Evolutionary conservation across 371 early-diverging fungal genomes (phyloP), one percentile per base, ranked within the genome.

Genomic region (Astathelohania contejeani): DNA sequence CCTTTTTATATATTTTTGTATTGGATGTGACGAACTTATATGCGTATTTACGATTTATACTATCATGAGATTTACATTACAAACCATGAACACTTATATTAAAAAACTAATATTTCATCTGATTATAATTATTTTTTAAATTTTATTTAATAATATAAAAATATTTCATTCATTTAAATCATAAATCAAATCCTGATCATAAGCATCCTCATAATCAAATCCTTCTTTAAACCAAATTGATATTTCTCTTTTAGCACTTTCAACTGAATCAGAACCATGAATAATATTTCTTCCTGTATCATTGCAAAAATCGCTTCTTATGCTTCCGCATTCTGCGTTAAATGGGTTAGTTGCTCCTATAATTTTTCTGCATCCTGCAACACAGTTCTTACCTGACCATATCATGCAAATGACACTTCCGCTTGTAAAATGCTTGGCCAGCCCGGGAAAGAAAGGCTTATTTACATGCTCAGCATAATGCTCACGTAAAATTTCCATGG

Each of bases 211-310:
- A 75, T 78, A 80, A 51, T 63, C 56, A 49, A 81, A 77, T 71
- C 83, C 83, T 58, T 83, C 75, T 70, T 86, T 85, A 83, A 92
- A 87, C 96, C 96, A 91, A 37, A 94, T 78, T 39, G 78, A 81
- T 53, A 96, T 90, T 76, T 96, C 97, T 73, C 79, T 81, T 78
- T 91, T 83, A 60, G 92, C 96, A 73, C 78, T 81, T 77, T 92
- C 95, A 59, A 88, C 89, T 53, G 85, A 76, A 82, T 96, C 97
- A 61, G 89, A 86, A 58, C 94, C 97, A 81, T 96, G 97, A 82
- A 87, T 84, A 72, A 95, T 79, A 83, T 96, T 96, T 71, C 82
- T 81, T 58, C 73, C 65, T 38, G 53, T 50, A 38, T 56, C 40
- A n/a, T 71, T 62, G 71, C 83, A 81, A 76, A 81, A 90, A 80